These are phyloP conservation scores for Rauvolfia tetraphylla DNA, from an alignment of 257 asterid species.

Conservation along the genomic window DNA sequence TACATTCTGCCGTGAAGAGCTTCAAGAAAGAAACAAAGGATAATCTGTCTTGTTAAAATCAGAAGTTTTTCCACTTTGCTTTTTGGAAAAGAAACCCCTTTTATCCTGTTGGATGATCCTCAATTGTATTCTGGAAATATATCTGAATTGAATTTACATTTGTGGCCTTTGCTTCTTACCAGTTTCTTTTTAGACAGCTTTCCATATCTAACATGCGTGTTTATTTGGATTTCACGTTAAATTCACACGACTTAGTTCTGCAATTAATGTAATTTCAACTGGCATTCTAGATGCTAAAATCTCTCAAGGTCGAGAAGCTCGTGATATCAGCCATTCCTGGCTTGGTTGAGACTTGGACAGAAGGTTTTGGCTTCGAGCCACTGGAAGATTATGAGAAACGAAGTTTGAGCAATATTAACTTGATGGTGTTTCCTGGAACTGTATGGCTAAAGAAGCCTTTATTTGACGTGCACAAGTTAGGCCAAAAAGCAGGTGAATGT, in stretches of 20 bases:
- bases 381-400: constrained; percentile 67
- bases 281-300: constrained; percentile 61
- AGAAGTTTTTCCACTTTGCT: no score
- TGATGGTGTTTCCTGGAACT: constrained; percentile 92
- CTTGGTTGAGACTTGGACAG: constrained; percentile 87
- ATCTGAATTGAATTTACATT: neutral
- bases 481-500: constrained; percentile 36
- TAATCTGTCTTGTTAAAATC: neutral
- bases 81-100: neutral
- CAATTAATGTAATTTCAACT: constrained; percentile 8
- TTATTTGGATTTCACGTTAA: neutral
- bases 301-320: constrained; percentile 74
- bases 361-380: constrained; percentile 75
- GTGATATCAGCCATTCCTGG: constrained; percentile 85
- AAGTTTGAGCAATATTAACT: constrained; percentile 57
- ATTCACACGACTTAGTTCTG: neutral
- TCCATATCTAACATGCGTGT: neutral
- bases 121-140: neutral
- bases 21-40: neutral
- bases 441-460: constrained; percentile 75
- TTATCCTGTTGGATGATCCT: neutral
- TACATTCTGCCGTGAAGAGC: neutral
- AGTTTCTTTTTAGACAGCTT: neutral
- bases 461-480: constrained; percentile 24
- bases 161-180: neutral